These are phyloP conservation scores for Hypoxylon intermedium DNA, from an alignment of 495 filamentous ascomycete genomes.

Conservation along the genomic window DNA sequence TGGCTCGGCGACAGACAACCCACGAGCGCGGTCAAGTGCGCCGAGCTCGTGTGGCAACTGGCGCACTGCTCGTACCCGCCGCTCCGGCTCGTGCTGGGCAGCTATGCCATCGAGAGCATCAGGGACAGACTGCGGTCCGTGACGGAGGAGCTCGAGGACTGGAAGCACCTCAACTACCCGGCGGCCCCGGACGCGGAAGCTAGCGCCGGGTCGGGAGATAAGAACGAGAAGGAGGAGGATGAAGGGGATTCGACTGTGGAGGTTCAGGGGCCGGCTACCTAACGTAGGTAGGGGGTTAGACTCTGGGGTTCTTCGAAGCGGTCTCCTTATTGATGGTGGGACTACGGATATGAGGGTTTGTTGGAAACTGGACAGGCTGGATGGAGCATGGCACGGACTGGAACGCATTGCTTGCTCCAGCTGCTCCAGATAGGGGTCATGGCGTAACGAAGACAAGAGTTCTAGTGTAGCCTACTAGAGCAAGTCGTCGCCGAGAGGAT, in stretches of 20 bases:
- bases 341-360: not conserved
- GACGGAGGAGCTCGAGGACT: slow-evolving; percentile 94
- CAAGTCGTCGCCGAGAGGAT: no score
- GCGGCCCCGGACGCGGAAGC: slow-evolving; percentile 44
- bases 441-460: no score
- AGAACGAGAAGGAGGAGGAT: slow-evolving; percentile 42
- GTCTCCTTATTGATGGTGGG: not conserved
- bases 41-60: slow-evolving; percentile 96
- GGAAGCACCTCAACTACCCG: slow-evolving; percentile 77
- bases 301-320: not conserved
- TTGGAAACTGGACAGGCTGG: not conserved
- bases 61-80: slow-evolving; percentile 93
- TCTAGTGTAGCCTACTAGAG: no score
- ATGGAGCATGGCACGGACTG: not conserved
- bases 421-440: no score
- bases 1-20: slow-evolving; percentile 94
- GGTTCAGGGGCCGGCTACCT: slow-evolving; percentile 19
- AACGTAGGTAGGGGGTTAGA: not conserved
- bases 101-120: slow-evolving; percentile 94
- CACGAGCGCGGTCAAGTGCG: slow-evolving; percentile 88
- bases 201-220: slow-evolving; percentile 20
- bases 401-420: no score
- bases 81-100: slow-evolving; percentile 81
- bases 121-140: slow-evolving; percentile 85
- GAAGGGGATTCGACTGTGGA: slow-evolving; percentile 40